Conservation (phyloP, 108 stramenopile species). For the Parietichytrium sp. region DNA sequence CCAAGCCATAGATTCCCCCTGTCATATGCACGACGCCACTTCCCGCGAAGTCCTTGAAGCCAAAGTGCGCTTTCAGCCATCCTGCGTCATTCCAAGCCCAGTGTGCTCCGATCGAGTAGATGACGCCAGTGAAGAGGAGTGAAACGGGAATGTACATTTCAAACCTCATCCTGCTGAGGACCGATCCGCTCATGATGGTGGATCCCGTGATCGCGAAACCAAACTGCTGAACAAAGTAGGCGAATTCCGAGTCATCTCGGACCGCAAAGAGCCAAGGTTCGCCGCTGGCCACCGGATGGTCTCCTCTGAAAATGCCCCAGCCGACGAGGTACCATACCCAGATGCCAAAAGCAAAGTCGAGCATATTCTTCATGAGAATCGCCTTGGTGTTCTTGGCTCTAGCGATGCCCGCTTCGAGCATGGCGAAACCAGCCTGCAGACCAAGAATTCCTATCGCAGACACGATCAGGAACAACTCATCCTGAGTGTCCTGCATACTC, state of each 20-base stretch:
- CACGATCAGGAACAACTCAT: not conserved
- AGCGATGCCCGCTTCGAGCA: conserved; percentile 51
- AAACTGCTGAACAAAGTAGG: conserved; percentile 50
- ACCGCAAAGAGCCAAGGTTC: conserved; percentile 38
- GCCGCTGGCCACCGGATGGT: conserved; percentile 1
- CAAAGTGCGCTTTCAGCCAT: not conserved
- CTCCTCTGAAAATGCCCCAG: conserved; percentile 45
- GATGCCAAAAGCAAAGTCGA: conserved; percentile 46
- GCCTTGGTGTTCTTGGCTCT: conserved; percentile 52
- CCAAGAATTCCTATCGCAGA: conserved; percentile 10
- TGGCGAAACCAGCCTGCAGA: conserved; percentile 51
- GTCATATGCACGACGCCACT: conserved; percentile 51
- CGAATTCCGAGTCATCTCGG: conserved; percentile 43
- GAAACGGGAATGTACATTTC: conserved; percentile 41
- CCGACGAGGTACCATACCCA: conserved; percentile 45
- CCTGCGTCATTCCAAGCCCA: conserved; percentile 43
- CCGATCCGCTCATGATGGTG: conserved; percentile 52
- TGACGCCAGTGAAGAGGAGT: conserved; percentile 42
- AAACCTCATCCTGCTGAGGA: conserved; percentile 48
- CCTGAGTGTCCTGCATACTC: not conserved
- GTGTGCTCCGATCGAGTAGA: conserved; percentile 50
- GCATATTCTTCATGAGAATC: conserved; percentile 50
- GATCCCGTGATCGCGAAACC: conserved; percentile 53
- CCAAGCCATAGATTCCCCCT: conserved; percentile 49
- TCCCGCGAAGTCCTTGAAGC: conserved; percentile 10